These are phyloP conservation scores for Parathielavia hyrcaniae DNA, from an alignment of 495 filamentous ascomycete species.

Conservation along the genomic window DNA sequence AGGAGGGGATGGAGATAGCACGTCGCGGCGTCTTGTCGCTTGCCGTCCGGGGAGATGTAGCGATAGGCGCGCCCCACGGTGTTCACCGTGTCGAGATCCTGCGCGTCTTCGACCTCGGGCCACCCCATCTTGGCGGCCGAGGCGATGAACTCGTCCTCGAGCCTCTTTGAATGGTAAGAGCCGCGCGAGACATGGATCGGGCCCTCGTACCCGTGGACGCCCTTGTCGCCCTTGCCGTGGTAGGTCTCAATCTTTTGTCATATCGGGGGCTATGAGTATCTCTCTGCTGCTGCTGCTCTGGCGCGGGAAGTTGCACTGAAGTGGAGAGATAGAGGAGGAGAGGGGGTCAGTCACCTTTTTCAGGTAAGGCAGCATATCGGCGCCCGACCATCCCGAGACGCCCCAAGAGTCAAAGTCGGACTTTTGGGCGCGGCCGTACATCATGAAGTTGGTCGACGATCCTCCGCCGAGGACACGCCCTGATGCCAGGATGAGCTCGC, in stretches of 20 bases:
- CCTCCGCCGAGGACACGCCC: conserved; percentile 55
- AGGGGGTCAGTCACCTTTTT: conserved; percentile 45
- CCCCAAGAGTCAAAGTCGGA: conserved; percentile 50
- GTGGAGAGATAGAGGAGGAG: not conserved
- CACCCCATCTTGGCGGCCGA: conserved; percentile 41
- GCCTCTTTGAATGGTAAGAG: conserved; percentile 24
- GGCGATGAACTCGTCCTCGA: conserved; percentile 42
- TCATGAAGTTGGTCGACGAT: conserved; percentile 55
- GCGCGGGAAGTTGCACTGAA: not conserved
- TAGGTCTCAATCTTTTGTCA: conserved; percentile 45
- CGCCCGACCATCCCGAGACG: conserved; percentile 45
- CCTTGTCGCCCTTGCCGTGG: conserved; percentile 29
- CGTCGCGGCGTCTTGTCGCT: conserved; percentile 43
- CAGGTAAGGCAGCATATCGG: conserved; percentile 47
- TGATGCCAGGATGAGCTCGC: conserved; percentile 44
- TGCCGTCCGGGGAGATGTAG: conserved; percentile 38
- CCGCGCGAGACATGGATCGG: conserved; percentile 47
- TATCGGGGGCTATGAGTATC: not conserved
- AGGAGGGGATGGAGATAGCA: conserved; percentile 43
- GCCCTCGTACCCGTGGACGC: conserved; percentile 43
- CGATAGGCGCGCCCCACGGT: conserved; percentile 32
- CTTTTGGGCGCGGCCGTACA: conserved; percentile 37
- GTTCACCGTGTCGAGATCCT: conserved; percentile 35
- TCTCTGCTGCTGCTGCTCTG: not conserved
- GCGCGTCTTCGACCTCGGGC: conserved; percentile 37